Base-by-base conservation (phyloP, 2,329 filamentous ascomycete genomes). In the Aspergillus pseudoviridinutans region DNA sequence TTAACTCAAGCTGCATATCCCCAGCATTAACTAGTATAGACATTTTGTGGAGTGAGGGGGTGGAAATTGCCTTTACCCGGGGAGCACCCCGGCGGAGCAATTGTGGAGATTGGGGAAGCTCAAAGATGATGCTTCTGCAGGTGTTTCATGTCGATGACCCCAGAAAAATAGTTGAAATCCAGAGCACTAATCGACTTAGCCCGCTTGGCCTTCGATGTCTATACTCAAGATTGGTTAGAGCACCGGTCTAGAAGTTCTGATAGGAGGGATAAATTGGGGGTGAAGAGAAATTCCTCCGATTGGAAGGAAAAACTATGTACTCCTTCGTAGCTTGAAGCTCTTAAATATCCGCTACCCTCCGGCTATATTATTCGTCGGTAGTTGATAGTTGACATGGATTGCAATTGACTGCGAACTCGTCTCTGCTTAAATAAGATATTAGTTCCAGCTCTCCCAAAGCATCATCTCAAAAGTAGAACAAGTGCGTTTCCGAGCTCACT, bases 231-330 rank as follows among this genome's bases (percentile, higher is more conserved):
- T 42, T 27, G 24, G 53, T 9, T 46, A 12, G 42, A 17, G 12
- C 14, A 17, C 32, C 7, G 12, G 6, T 24, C 3, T 22, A 10
- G n/a, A 24, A 32, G 35, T 28, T 49, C 55, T 63, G 60, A 63
- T 63, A 64, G 60, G 62, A 59, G 62, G 60, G 53, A 59, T 56
- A 62, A 61, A 49, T 62, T 24, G 22, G 10, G 24, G 24, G 46
- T 20, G 47, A 20, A 29, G 35, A 55, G 12, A 6, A 35, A 35
- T 35, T 58, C 49, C 49, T 25, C 58, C 58, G 62, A 62, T 58
- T 61, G 62, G 58, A 35, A 51, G 62, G 60, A 58, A 55, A 64
- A 46, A 46, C 17, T 46, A 12, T 12, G 42, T n/a, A 12, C 8
- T 17, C 32, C 12, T 3, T 14, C 0, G 12, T 14, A 1, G 14